Base-by-base conservation (phyloP, 805 yeast species). In the Lipomyces kockii region DNA sequence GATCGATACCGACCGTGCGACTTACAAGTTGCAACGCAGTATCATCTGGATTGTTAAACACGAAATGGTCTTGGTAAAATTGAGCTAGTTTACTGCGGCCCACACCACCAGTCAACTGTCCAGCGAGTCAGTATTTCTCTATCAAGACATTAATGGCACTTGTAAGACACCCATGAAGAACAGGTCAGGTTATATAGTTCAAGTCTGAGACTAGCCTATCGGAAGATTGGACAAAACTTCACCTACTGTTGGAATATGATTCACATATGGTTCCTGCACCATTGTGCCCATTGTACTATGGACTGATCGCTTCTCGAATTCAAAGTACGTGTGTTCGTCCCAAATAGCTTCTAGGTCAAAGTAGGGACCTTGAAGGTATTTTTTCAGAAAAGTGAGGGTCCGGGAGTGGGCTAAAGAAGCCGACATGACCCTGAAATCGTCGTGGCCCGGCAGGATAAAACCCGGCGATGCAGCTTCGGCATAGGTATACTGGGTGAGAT, bases 191-290 rank as follows among this genome's bases (percentile, higher is more conserved):
- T 25, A 25, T 7, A n/a, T n/a, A 43, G 49, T 17, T 43, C 22
- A 17, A 43, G 9, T 35, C 20, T 17, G 49, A 7, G 49, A 43
- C 49, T n/a, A 43, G 49, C 49, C 2, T 6, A 43, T 6, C 20
- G 20, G 22, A 8, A 43, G 22, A 6, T 7, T 17, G 22, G 17
- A 37, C 20, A 43, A 17, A 43, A 43, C 6, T 43, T 43, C 49
- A 43, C 49, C 22, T 43, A 43, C 49, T 17, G 49, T 43, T 12
- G 49, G 49, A 43, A 43, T 43, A 43, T 43, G 49, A n/a, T 43
- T 43, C 11, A 43, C 49, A 17, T 43, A 43, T 43, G 49, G 49
- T 43, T 43, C 49, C 49, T 43, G 49, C n/a, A 43, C 49, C 49
- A 43, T 43, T n/a, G 49, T 43, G 20, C 49, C 22, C 49, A 43